A percentile compares a stretch with the other conserved stretches of the same genome.
Conservation (phyloP, 1,284 basidiomycete species). For the Pholiota adiposa region DNA sequence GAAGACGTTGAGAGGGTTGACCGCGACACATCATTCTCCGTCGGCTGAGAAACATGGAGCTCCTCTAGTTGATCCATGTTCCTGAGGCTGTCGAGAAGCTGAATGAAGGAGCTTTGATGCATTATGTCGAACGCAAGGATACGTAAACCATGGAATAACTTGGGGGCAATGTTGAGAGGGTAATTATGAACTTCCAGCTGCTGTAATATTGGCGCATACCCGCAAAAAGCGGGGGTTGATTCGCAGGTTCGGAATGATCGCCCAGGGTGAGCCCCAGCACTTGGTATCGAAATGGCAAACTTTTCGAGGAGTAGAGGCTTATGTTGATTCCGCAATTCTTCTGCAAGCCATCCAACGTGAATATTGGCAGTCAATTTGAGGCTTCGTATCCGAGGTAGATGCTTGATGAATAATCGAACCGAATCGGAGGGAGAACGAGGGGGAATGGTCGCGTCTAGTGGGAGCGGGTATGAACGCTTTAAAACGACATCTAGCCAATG, state of each 20-base stretch:
- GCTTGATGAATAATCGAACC: conserved; percentile 10
- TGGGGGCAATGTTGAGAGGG: conserved; percentile 11
- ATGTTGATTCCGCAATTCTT: conserved; percentile 11
- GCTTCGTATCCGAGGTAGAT: conserved; percentile 19
- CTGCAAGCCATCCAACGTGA: conserved; percentile 9
- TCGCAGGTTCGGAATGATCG: conserved; percentile 7
- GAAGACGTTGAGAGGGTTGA: neutral
- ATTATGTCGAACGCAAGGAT: conserved; percentile 15
- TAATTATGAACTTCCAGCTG: conserved; percentile 16
- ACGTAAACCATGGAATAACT: conserved; percentile 11
- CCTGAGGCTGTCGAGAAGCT: conserved; percentile 17
- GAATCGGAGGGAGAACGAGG: conserved; percentile 4
- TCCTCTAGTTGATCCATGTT: conserved; percentile 18
- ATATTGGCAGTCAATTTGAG: conserved; percentile 14
- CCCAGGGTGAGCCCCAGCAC: neutral
- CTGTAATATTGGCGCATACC: conserved; percentile 14
- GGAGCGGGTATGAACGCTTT: conserved; percentile 20
- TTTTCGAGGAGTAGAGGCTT: conserved; percentile 18
- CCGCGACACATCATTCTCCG: conserved; percentile 3
- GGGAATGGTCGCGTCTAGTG: conserved; percentile 20
- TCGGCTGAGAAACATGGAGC: conserved; percentile 12
- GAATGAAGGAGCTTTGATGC: conserved; percentile 7
- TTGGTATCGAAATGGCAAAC: conserved; percentile 12
- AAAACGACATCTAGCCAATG: conserved; percentile 20
- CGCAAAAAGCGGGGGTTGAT: conserved; percentile 12